Base-by-base conservation (phyloP, 768 basidiomycete species). In the Erythrobasidium yunnanense region DNA sequence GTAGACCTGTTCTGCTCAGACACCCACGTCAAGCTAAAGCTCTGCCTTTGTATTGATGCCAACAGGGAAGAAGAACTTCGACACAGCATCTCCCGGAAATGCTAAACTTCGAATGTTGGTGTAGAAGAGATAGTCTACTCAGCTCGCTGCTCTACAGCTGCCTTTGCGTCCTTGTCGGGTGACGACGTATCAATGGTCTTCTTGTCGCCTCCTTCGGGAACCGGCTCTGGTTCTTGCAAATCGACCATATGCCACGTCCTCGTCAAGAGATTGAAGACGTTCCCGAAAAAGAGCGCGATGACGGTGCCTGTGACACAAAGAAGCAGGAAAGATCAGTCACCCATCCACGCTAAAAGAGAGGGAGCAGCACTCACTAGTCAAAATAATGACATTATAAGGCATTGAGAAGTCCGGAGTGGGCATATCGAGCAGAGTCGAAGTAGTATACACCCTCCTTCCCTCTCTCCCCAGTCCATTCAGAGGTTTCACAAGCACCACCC, bases 371-470 rank as follows among this genome's bases (percentile, higher is more conserved):
- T 76, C 76, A n/a, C 58, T 69, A 66, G 83, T 90, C 80, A 97
- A 87, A 73, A 96, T 96, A 77, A 97, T 96, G 51, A 97, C 93
- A 78, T 97, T 99, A 79, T 97, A 97, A 0, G 95, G 95, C 95
- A 97, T 97, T 76, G 88, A 91, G 75, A 97, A 97, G 76, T 97
- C 95, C 0, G 93, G 95, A 34, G 90, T 90, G n/a, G 93, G 87
- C n/a, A 95, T 82, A 75, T 92, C 90, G 49, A 92, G 83, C 35
- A 97, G 83, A 25, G 93, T 80, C 7, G 85, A 81, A 0, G 83
- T 80, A 1, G 89, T 90, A 76, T 93, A 93, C 50, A 95, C 81
- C 49, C 85, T 25, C 22, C 18, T 32, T 20, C 22, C 25, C 29
- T 11, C 58, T 55, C 46, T 27, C 20, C 42, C 2, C 51, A 23